phyloP scores from a whole-genome alignment of 2,329 filamentous ascomycete genomes.

The Fusarium mundagurra region DNA sequence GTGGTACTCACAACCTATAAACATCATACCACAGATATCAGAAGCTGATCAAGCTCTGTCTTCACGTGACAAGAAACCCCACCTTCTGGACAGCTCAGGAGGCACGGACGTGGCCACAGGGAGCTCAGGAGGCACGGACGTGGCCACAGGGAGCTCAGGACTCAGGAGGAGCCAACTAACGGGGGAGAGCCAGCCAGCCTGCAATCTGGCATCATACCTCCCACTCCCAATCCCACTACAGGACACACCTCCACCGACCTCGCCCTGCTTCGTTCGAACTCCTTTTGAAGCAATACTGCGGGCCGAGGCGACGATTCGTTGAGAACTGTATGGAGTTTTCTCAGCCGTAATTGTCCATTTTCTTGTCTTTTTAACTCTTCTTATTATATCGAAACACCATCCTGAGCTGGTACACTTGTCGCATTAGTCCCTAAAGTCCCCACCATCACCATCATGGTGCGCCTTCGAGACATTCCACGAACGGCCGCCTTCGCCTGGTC shows the following conservation, averaged over 20 bases:
- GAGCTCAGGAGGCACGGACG: conserved; percentile 45
- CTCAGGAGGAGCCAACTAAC: conserved; percentile 41
- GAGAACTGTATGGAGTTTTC: conserved; percentile 31
- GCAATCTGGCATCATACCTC: conserved; percentile 59
- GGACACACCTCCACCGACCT: conserved; percentile 39
- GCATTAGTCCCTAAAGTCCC: conserved; percentile 38
- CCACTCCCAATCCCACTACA: conserved; percentile 37
- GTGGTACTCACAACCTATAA: not conserved
- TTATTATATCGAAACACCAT: conserved; percentile 29
- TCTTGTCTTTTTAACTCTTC: conserved; percentile 26
- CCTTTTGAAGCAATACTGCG: conserved; percentile 42
- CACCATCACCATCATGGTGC: conserved; percentile 76
- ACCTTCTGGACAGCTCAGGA: conserved; percentile 38
- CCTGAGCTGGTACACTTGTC: conserved; percentile 38
- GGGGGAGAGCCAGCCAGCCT: conserved; percentile 42
- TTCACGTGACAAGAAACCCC: conserved; percentile 44
- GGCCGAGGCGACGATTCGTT: conserved; percentile 44
- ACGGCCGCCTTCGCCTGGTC: conserved; percentile 99
- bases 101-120: conserved; percentile 42
- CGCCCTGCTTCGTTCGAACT: conserved; percentile 37
- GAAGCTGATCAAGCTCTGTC: conserved; percentile 1
- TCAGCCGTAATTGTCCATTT: conserved; percentile 33
- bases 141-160: conserved; percentile 45
- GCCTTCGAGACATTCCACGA: conserved; percentile 93
- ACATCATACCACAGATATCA: not conserved